Conservation (phyloP, 352 stramenopile genomes). For the Phytophthora colocasiae region DNA sequence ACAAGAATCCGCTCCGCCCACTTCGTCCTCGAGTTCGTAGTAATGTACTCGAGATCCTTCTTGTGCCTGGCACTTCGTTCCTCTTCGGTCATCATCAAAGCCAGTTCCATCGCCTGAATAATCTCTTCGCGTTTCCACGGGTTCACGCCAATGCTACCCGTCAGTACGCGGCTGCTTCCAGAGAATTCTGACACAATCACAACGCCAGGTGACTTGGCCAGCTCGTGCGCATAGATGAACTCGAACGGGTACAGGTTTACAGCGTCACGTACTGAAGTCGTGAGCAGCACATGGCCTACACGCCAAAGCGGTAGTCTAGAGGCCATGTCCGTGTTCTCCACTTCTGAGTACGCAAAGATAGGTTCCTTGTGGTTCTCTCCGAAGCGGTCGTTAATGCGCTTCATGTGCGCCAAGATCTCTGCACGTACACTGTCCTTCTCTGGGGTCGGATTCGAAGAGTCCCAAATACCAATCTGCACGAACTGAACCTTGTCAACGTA, state of each 20-base stretch:
- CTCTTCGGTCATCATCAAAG: constrained; percentile 76
- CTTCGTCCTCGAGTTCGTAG: constrained; percentile 94
- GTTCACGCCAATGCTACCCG: constrained; percentile 97
- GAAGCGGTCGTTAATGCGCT: constrained; percentile 80
- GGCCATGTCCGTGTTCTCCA: constrained; percentile 85
- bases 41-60: constrained; percentile 94
- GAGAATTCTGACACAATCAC: constrained; percentile 98
- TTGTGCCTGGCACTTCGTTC: constrained; percentile 75
- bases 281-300: constrained; percentile 76
- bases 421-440: constrained; percentile 69
- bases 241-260: constrained; percentile 90
- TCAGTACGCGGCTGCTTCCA: constrained; percentile 96
- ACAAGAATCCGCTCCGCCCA: constrained; percentile 98
- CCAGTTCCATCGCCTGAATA: constrained; percentile 67
- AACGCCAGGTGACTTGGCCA: constrained; percentile 82
- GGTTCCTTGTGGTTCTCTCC: constrained; percentile 47
- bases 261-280: constrained; percentile 79
- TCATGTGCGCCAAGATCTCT: constrained; percentile 67
- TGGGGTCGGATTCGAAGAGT: constrained; percentile 75
- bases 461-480: constrained; percentile 82
- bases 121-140: constrained; percentile 97
- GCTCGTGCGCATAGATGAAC: constrained; percentile 86
- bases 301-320: constrained; percentile 78
- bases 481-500: constrained; percentile 89
- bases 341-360: constrained; percentile 73